These are phyloP conservation scores for Oenanthe sinensis DNA, from an alignment of 129 eudicot genomes.

Conservation along the genomic window DNA sequence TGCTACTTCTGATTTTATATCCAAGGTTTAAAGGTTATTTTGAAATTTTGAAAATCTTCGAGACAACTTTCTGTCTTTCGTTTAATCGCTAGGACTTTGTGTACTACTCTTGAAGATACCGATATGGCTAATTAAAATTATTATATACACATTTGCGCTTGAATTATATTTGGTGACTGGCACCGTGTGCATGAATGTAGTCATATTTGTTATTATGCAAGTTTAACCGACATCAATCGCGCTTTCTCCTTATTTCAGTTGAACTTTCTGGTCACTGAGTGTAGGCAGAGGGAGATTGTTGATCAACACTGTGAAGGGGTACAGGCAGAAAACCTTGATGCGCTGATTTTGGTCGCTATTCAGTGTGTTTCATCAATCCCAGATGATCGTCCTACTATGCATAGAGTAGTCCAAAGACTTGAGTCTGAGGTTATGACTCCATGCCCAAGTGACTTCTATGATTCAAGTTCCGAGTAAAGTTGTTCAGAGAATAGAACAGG, in stretches of 20 bases:
- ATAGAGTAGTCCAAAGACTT: slow-evolving; percentile 75
- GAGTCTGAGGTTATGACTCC: slow-evolving; percentile 99
- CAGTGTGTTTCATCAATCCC: slow-evolving; percentile 83
- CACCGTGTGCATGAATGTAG: background rate
- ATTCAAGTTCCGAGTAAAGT: slow-evolving; percentile 68
- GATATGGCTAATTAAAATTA: background rate
- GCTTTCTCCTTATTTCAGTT: slow-evolving; percentile 38
- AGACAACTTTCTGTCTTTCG: background rate
- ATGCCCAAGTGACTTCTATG: slow-evolving; percentile 95
- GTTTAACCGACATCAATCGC: background rate
- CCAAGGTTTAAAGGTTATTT: background rate
- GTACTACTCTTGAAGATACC: background rate
- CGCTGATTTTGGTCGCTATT: slow-evolving; percentile 63
- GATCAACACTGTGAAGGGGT: slow-evolving; percentile 77
- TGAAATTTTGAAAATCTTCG: background rate
- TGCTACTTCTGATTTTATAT: background rate
- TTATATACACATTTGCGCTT: background rate
- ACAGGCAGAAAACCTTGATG: slow-evolving; percentile 70
- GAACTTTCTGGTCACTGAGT: slow-evolving; percentile 68
- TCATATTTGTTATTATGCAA: background rate
- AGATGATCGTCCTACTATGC: slow-evolving; percentile 96
- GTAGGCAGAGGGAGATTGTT: slow-evolving; percentile 78
- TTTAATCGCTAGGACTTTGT: background rate
- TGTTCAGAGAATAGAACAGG: slow-evolving; percentile 12
- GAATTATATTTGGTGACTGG: background rate